These are phyloP conservation scores for Nicotiana sylvestris DNA, from an alignment of 257 asterid species.

Conservation along the genomic window DNA sequence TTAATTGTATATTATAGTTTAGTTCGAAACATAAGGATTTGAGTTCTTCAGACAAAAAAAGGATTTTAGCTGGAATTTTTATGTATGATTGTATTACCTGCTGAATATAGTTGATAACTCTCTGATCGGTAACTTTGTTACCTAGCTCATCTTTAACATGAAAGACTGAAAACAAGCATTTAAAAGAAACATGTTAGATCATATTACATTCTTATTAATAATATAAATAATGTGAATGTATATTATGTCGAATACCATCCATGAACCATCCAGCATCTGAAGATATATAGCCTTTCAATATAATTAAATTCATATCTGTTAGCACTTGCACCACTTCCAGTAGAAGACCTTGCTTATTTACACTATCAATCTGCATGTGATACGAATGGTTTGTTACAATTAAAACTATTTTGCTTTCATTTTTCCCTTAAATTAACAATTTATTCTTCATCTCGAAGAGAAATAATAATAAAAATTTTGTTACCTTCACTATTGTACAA, in stretches of 20 bases:
- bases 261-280: constrained; percentile 82
- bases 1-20: not conserved
- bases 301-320: constrained; percentile 68
- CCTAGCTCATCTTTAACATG: constrained; percentile 66
- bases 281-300: constrained; percentile 65
- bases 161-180: constrained; percentile 39
- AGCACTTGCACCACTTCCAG: constrained; percentile 72
- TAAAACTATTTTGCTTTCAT: not conserved
- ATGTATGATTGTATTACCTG: constrained; percentile 32
- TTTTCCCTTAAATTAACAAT: not conserved
- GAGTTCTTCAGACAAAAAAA: too few species aligned
- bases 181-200: not conserved
- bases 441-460: not conserved
- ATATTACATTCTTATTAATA: not conserved
- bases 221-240: not conserved
- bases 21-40: not conserved
- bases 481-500: constrained; percentile 64
- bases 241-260: constrained; percentile 47
- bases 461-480: not conserved
- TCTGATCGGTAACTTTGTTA: constrained; percentile 55
- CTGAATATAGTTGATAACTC: constrained; percentile 55
- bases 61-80: not conserved
- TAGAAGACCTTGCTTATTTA: constrained; percentile 61
- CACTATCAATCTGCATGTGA: constrained; percentile 54
- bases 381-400: not conserved